Evolutionary conservation across 441 rosid genomes (phyloP).

Genomic region (Erodium texanum): DNA sequence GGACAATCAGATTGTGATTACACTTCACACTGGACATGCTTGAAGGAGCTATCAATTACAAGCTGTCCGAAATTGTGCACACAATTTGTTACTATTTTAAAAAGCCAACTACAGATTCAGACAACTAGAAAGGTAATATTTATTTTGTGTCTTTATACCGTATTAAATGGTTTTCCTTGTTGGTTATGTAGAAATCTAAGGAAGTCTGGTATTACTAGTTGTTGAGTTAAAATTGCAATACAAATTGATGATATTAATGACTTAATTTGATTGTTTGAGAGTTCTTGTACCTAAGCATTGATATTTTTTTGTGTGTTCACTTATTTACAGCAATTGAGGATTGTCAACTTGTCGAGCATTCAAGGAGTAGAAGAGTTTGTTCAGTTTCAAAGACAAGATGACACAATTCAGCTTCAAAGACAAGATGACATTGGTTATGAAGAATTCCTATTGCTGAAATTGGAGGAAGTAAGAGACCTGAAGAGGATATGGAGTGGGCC

Average conservation of each 20-base stretch:
- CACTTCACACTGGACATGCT: background rate
- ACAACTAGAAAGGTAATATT: background rate
- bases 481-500: background rate
- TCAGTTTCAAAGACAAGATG: background rate
- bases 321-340: background rate
- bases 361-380: background rate
- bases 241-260: no score
- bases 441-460: no score
- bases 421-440: no score
- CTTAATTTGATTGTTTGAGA: no score
- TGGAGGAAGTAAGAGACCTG: background rate
- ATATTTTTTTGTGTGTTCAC: no score
- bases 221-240: no score
- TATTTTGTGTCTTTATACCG: background rate
- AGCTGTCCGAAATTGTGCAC: background rate
- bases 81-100: background rate
- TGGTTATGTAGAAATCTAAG: no score
- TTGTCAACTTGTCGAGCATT: background rate
- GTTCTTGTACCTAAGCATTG: no score
- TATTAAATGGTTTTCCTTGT: no score
- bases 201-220: no score
- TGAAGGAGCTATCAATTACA: background rate
- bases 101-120: background rate
- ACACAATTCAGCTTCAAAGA: no score
- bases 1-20: background rate